A percentile compares a stretch with the other conserved stretches of the same genome.
phyloP scores from a whole-genome alignment of 495 filamentous ascomycete species.

The Hypomontagnella monticulosa region DNA sequence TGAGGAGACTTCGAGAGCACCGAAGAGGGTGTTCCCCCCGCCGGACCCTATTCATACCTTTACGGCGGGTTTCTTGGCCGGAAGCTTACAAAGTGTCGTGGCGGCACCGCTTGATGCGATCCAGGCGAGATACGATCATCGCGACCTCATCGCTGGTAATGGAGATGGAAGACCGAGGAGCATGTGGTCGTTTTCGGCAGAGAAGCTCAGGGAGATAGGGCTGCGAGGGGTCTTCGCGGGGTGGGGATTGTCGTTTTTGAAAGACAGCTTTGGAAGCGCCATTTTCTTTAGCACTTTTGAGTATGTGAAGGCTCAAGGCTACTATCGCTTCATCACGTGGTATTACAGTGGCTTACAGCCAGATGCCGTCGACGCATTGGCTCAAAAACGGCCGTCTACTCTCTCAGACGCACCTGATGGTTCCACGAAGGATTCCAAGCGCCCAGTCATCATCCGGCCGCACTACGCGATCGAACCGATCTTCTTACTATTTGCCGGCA shows the following conservation, averaged over 20 bases:
- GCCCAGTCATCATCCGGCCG: constrained; percentile 72
- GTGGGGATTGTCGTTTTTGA: constrained; percentile 78
- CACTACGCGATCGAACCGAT: constrained; percentile 87
- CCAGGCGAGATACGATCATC: constrained; percentile 78
- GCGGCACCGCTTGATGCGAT: constrained; percentile 91
- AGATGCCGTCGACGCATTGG: constrained; percentile 54
- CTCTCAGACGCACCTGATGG: constrained; percentile 14
- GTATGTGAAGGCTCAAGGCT: constrained; percentile 84
- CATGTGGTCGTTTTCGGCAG: constrained; percentile 82
- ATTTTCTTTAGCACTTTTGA: constrained; percentile 90
- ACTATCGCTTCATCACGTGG: constrained; percentile 80
- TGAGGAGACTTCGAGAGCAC: constrained; percentile 72
- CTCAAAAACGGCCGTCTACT: constrained; percentile 48
- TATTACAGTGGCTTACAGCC: constrained; percentile 73
- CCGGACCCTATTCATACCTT: constrained; percentile 73
- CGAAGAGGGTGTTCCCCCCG: constrained; percentile 79
- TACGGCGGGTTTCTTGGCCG: constrained; percentile 78
- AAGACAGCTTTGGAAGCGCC: constrained; percentile 83
- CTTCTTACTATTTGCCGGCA: constrained; percentile 81
- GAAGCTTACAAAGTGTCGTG: constrained; percentile 78
- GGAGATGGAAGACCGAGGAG: constrained; percentile 64
- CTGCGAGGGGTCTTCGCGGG: constrained; percentile 83
- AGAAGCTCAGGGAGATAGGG: constrained; percentile 82
- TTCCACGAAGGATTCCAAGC: constrained; percentile 25
- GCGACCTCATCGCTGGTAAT: constrained; percentile 71